Evolutionary conservation across 805 yeast genomes (phyloP).

Genomic region (Teunomyces stri): DNA sequence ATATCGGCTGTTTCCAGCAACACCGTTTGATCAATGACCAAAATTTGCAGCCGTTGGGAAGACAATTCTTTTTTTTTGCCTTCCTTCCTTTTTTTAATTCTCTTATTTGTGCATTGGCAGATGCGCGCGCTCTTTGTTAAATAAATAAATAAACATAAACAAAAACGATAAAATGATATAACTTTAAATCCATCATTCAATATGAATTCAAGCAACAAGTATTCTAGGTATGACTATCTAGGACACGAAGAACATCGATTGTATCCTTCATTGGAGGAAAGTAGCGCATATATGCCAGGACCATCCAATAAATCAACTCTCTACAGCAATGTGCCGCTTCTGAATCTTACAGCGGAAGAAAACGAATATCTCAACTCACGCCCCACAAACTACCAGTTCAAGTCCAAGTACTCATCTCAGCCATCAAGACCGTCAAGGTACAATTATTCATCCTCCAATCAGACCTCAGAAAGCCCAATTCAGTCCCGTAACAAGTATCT

Average conservation of each 20-base stretch:
- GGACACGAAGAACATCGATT: neutral
- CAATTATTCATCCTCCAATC: neutral
- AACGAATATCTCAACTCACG: constrained; percentile 1
- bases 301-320: neutral
- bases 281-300: neutral
- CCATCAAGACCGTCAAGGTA: neutral
- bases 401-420: neutral
- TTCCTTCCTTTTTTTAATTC: neutral
- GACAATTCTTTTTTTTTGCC: neutral
- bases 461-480: neutral
- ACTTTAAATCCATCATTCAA: neutral
- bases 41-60: neutral
- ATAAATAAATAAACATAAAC: neutral
- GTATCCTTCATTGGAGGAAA: neutral
- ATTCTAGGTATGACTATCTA: neutral
- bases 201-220: neutral
- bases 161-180: neutral
- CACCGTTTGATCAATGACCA: neutral
- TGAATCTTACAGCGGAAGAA: constrained; percentile 2
- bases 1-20: constrained; percentile 5
- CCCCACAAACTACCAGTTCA: neutral
- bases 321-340: constrained; percentile 1
- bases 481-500: constrained; percentile 1
- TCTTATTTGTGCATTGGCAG: neutral
- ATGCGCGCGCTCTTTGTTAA: neutral